Conservation (phyloP, 352 stramenopile species). For the Pythium vanterpoolii region DNA sequence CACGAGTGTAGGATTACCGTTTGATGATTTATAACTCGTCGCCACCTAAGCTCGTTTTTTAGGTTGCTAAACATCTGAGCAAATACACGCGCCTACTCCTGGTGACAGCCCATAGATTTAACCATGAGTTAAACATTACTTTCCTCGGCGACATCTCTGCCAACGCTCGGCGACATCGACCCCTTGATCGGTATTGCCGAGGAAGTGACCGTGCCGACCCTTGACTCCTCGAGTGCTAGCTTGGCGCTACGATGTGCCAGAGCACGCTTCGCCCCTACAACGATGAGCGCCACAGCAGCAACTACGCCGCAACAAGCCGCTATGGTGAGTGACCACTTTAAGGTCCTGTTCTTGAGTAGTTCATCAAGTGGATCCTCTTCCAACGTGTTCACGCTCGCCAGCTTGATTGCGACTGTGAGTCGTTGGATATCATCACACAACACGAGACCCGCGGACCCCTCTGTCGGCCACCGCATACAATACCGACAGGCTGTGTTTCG, state of each 20-base stretch:
- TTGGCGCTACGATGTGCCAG: neutral
- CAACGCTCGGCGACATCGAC: too few species aligned
- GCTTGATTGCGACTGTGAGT: neutral
- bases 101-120: too few species aligned
- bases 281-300: neutral
- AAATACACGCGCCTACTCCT: too few species aligned
- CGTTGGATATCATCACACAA: neutral
- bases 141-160: too few species aligned
- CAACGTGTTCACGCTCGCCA: neutral
- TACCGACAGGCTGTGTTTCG: neutral
- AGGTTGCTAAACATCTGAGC: too few species aligned
- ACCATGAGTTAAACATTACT: too few species aligned
- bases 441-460: neutral
- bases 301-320: slow-evolving; percentile 9
- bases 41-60: too few species aligned
- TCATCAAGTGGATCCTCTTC: neutral
- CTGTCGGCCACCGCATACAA: neutral
- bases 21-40: too few species aligned
- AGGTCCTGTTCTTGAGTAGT: slow-evolving; percentile 8
- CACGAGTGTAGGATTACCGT: too few species aligned
- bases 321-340: slow-evolving; percentile 1
- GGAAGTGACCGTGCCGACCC: too few species aligned
- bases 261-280: slow-evolving; percentile 2
- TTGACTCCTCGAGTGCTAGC: neutral
- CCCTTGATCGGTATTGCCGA: too few species aligned